These are phyloP conservation scores for Climacium dendroides DNA, from an alignment of 225 moss, liverwort and hornwort species.

Conservation along the genomic window DNA sequence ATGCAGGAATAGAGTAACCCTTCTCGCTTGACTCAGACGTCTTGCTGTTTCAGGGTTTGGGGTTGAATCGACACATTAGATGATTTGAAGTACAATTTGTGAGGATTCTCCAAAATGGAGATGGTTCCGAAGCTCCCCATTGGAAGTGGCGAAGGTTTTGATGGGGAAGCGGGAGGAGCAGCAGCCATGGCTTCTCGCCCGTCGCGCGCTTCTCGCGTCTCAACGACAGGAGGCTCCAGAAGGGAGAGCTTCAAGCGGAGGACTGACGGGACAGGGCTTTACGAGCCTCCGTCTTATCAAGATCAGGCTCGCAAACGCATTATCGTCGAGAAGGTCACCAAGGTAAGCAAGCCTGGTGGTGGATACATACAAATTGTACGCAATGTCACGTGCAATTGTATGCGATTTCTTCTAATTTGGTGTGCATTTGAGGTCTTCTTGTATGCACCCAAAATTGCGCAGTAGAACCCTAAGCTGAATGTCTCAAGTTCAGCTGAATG, in stretches of 20 bases:
- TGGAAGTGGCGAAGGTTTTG: background rate
- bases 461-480: background rate
- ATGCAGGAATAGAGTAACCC: background rate
- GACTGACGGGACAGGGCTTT: background rate
- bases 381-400: background rate
- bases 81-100: background rate
- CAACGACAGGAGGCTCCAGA: background rate
- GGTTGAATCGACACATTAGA: background rate
- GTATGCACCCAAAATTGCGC: background rate
- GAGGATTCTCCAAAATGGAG: background rate
- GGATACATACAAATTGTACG: background rate
- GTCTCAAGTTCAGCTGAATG: background rate
- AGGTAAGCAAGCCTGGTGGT: background rate
- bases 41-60: background rate
- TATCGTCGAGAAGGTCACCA: slow-evolving; percentile 4
- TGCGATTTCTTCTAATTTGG: background rate
- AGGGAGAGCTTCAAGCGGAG: background rate
- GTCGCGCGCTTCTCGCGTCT: background rate
- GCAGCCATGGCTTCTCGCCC: background rate
- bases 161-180: background rate
- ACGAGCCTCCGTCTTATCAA: background rate
- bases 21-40: background rate
- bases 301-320: background rate
- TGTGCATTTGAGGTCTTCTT: background rate
- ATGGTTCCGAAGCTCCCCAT: background rate